Evolutionary conservation across 176 grass and related monocot species (phyloP).

Genomic region (Zea mays): DNA sequence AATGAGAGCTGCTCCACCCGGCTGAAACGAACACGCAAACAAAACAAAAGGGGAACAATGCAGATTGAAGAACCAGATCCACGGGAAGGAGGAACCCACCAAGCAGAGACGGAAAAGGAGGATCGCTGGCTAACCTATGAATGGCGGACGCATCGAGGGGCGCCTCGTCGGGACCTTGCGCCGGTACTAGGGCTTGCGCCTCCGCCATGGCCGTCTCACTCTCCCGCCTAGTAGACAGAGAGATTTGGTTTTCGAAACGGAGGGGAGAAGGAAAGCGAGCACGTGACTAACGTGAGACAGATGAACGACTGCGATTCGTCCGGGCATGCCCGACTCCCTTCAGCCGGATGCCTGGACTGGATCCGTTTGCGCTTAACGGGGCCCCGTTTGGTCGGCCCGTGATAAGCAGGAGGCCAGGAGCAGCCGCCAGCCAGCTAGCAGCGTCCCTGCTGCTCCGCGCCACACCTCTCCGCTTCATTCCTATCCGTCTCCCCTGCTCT

Average conservation of each 20-base stretch:
- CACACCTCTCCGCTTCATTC: conserved; percentile 11
- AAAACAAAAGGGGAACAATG: not conserved
- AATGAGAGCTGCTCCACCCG: conserved; percentile 55
- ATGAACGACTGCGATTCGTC: not conserved
- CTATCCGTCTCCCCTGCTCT: conserved; percentile 24
- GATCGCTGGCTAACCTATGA: conserved; percentile 39
- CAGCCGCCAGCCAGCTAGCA: not conserved
- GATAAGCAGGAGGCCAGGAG: not conserved
- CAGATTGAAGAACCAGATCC: not conserved
- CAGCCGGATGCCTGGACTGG: not conserved
- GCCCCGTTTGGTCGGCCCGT: not conserved
- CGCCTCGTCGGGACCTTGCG: conserved; percentile 27
- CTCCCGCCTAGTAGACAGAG: conserved; percentile 43
- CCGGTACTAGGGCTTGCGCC: conserved; percentile 27
- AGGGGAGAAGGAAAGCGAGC: not conserved
- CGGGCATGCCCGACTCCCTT: not conserved
- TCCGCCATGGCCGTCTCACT: conserved; percentile 52
- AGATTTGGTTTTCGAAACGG: conserved; percentile 45
- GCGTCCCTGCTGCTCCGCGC: not conserved
- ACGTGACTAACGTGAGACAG: not conserved
- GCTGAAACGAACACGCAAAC: conserved; percentile 40
- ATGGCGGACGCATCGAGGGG: conserved; percentile 46
- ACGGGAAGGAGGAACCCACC: not conserved
- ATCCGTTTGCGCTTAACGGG: conserved; percentile 14
- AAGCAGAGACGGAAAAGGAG: not conserved